Base-by-base conservation (phyloP, 371 early-diverging fungal species). In the Chytridium lagenaria region DNA sequence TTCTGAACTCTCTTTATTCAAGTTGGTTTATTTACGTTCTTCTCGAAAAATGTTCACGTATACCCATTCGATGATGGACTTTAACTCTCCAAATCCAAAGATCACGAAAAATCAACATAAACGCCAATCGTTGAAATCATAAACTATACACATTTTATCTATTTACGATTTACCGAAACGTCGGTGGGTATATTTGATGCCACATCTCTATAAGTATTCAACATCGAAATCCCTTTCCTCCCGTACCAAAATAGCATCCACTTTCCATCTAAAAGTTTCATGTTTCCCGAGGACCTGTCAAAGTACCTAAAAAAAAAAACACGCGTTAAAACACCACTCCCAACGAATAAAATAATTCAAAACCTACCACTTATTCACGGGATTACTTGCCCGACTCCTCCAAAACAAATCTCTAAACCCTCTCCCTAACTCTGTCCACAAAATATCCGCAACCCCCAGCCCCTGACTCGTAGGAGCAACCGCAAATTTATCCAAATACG, bases 401-500 rank as follows among this genome's bases (percentile, higher is more conserved):
- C 98, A 97, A 66, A 91, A 84, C 64, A 94, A 77, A 38, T 78
- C 89, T 0, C 90, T 90, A 74, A 90, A 93, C n/a, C 81, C 81
- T 50, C 86, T 85, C 39, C 87, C 83, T 81, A 97, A 83, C 59
- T 87, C 85, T 37, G 89, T 87, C 98, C 98, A 97, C 64, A 97
- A 73, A 16, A 95, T 93, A 78, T 97, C 98, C 0, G 96, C 96
- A 36, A 95, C 87, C 0, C 98, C 98, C 39, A 93, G 92, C 10
- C 98, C 98, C 80, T 96, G 96, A 51, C 87, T 89, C 16, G 86
- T 85, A 1, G 97, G 97, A 0, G 89, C 87, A 26, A 96, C 93
- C 0, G 94, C 94, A 83, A 96, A 95, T 78, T 97, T 97, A 83
- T 97, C 98, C 28, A 97, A 80, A 73, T 97, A 97, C 36, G 72